Evolutionary conservation across 2,329 filamentous ascomycete species (phyloP), one percentile per base, ranked within the genome.

Genomic region (Fusarium sterilihyphosum): DNA sequence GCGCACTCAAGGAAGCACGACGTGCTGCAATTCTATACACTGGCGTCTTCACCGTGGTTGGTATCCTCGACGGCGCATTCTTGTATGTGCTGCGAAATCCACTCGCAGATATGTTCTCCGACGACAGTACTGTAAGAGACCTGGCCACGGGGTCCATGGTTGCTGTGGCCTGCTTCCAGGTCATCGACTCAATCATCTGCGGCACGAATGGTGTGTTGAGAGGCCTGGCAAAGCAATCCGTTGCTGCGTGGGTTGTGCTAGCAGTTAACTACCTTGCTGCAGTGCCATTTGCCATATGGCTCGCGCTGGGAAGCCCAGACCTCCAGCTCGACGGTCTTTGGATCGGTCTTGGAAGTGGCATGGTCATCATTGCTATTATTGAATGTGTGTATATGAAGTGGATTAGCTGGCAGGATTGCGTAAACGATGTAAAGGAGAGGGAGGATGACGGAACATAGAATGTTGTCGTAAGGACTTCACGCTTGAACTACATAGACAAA

Each of bases 301-400:
- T 75, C 9, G 73, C 69, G 38, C 59, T 75, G 18, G 73, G 73
- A 40, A 54, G 56, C 44, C 70, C 73, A 11, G 35, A 70, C 24
- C 41, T 75, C 38, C 64, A 74, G 59, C 61, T 85, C 20, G 65
- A 78, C 24, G 76, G 76, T 22, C 58, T 78, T 14, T 78, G 76
- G 76, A 59, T 78, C 38, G 76, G 76, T 13, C 67, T 78, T 18
- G 76, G 76, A 47, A 61, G 63, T 16, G 76, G 76, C 20, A 78
- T 78, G 77, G 61, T 74, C 10, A 47, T 77, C 17, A 78, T 77
- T 66, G 77, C 71, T 10, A 46, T 76, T 17, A 38, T 75, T 17
- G 77, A 78, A 44, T 77, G 75, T 47, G 65, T 43, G 6, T 78
- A 78, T 24, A 67, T 78, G 75, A 77, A 75, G 38, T 75, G 68